Evolutionary conservation across 2,329 filamentous ascomycete genomes (phyloP).

Genomic region (Apiospora pterosperma): DNA sequence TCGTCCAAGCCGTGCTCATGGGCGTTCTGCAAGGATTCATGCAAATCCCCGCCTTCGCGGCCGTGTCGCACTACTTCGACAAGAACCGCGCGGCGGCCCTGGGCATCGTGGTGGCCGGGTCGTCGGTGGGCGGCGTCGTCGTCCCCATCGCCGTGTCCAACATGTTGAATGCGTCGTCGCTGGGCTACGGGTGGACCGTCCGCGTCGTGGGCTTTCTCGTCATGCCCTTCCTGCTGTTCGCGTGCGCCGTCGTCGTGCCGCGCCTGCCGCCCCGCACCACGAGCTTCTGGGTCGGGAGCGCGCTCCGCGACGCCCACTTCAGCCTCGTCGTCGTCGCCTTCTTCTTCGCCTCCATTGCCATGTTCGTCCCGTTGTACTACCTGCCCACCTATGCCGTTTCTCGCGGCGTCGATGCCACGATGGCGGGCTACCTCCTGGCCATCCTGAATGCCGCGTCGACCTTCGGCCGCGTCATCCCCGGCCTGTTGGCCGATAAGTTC

Average conservation of each 20-base stretch:
- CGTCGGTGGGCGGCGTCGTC: slow-evolving; percentile 19
- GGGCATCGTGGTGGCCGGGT: slow-evolving; percentile 30
- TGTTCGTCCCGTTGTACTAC: slow-evolving; percentile 41
- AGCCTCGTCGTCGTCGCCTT: slow-evolving; percentile 31
- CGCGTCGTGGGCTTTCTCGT: slow-evolving; percentile 9
- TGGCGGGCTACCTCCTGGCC: slow-evolving; percentile 33
- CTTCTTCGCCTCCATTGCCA: slow-evolving; percentile 26
- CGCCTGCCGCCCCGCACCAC: slow-evolving; percentile 28
- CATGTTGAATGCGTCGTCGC: slow-evolving; percentile 17
- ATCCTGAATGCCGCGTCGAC: slow-evolving; percentile 36
- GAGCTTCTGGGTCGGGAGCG: slow-evolving; percentile 33
- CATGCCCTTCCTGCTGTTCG: not conserved
- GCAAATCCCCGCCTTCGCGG: slow-evolving; percentile 23
- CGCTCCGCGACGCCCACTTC: slow-evolving; percentile 37
- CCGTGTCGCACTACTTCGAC: slow-evolving; percentile 27
- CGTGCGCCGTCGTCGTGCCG: not conserved
- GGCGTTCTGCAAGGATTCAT: slow-evolving; percentile 36
- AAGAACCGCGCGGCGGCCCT: slow-evolving; percentile 28
- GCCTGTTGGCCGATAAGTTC: slow-evolving; percentile 32
- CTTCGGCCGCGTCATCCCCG: slow-evolving; percentile 34
- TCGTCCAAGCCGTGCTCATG: slow-evolving; percentile 47
- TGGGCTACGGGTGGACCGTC: slow-evolving; percentile 7
- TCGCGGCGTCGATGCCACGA: slow-evolving; percentile 20
- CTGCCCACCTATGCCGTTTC: slow-evolving; percentile 27
- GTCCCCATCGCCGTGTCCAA: not conserved